Conservation (phyloP, 2,329 filamentous ascomycete genomes). For the Pseudocercospora cruenta region DNA sequence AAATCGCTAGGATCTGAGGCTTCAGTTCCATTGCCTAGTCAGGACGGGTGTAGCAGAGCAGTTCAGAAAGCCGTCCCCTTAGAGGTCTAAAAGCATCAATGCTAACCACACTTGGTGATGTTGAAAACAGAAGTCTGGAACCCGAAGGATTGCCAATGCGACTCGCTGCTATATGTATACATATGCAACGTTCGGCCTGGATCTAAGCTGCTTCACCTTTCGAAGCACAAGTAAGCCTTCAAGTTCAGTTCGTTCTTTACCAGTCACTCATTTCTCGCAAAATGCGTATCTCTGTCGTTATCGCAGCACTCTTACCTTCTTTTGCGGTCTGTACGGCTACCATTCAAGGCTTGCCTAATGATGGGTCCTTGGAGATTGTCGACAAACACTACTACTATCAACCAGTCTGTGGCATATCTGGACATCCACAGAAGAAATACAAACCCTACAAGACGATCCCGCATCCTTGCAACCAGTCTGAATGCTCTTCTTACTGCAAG, state of each 20-base stretch:
- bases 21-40: neutral
- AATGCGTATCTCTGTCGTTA: neutral
- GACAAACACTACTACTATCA: neutral
- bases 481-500: slow-evolving; percentile 7
- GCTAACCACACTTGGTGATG: neutral
- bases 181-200: neutral
- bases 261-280: neutral
- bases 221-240: neutral
- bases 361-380: neutral
- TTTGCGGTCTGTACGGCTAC: neutral
- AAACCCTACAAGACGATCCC: neutral
- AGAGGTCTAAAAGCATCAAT: neutral
- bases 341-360: neutral
- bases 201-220: neutral
- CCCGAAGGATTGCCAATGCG: neutral
- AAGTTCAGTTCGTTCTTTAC: neutral
- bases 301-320: neutral
- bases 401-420: neutral
- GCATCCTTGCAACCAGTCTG: neutral
- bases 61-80: neutral
- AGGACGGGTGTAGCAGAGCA: neutral
- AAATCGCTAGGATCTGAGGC: neutral
- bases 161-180: neutral
- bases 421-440: neutral
- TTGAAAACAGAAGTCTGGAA: neutral